Conservation (phyloP, 768 basidiomycete genomes). For the Sarcodon aspratus region DNA sequence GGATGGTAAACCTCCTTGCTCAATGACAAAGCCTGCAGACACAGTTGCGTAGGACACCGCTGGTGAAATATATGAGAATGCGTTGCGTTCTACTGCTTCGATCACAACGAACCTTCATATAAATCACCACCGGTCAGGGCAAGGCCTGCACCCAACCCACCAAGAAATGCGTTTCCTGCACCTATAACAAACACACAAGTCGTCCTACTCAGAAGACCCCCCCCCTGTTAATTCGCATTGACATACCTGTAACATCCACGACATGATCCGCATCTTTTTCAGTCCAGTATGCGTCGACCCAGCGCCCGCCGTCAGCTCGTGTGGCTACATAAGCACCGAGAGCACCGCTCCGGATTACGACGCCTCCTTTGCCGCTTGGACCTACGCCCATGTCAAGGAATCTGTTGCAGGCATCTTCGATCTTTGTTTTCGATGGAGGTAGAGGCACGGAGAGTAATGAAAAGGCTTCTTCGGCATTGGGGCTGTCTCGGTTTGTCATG, state of each 20-base stretch:
- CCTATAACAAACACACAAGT: conserved; percentile 38
- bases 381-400: conserved; percentile 57
- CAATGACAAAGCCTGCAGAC: conserved; percentile 74
- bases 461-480: conserved; percentile 81
- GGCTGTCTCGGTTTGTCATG: conserved; percentile 28
- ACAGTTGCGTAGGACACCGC: conserved; percentile 69
- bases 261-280: conserved; percentile 27
- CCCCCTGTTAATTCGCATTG: background rate
- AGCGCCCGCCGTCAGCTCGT: conserved; percentile 28
- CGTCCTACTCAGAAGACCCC: too few relatives aligned
- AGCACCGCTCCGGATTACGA: conserved; percentile 67
- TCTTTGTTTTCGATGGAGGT: conserved; percentile 34
- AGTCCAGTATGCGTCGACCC: conserved; percentile 74
- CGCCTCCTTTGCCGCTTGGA: conserved; percentile 33
- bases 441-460: conserved; percentile 44
- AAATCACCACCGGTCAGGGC: conserved; percentile 42
- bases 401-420: conserved; percentile 56
- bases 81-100: background rate
- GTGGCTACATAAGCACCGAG: conserved; percentile 61
- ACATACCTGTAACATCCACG: conserved; percentile 71
- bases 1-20: conserved; percentile 67
- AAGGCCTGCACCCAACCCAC: conserved; percentile 73
- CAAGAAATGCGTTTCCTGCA: conserved; percentile 86
- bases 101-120: conserved; percentile 42
- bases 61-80: conserved; percentile 14